These are phyloP conservation scores for Curvularia sp. DNA, from an alignment of 2,329 filamentous ascomycete genomes.

Conservation along the genomic window DNA sequence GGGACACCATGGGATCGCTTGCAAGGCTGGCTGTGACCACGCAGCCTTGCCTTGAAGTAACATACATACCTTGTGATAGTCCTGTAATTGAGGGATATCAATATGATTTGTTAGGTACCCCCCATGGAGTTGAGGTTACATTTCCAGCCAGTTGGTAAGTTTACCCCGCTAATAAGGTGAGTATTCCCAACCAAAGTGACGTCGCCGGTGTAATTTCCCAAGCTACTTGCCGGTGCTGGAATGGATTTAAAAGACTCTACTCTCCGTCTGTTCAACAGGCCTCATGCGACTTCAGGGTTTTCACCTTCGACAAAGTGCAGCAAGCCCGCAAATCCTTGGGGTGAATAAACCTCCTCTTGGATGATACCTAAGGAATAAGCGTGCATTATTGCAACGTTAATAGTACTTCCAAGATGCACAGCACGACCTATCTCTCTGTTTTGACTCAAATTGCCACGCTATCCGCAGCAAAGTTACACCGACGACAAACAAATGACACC, in stretches of 20 bases:
- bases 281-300: background rate
- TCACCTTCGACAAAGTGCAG: too few relatives aligned
- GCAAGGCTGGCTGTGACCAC: slow-evolving; percentile 9
- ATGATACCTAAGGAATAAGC: background rate
- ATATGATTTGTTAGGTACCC: background rate
- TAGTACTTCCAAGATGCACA: slow-evolving; percentile 4
- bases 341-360: background rate
- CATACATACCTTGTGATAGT: background rate
- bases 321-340: background rate
- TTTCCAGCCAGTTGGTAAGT: slow-evolving; percentile 20
- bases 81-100: background rate
- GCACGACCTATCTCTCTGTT: background rate
- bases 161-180: slow-evolving; percentile 38
- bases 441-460: slow-evolving; percentile 4
- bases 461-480: background rate
- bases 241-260: background rate
- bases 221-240: background rate
- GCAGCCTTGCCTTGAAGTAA: background rate
- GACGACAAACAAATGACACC: slow-evolving; percentile 9
- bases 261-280: background rate
- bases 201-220: slow-evolving; percentile 15
- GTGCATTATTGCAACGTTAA: background rate
- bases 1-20: slow-evolving; percentile 5
- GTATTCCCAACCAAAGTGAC: slow-evolving; percentile 25
- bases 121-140: slow-evolving; percentile 5